phyloP scores from a whole-genome alignment of 2,329 filamentous ascomycete genomes.

The Hyphodiscus sp. region DNA sequence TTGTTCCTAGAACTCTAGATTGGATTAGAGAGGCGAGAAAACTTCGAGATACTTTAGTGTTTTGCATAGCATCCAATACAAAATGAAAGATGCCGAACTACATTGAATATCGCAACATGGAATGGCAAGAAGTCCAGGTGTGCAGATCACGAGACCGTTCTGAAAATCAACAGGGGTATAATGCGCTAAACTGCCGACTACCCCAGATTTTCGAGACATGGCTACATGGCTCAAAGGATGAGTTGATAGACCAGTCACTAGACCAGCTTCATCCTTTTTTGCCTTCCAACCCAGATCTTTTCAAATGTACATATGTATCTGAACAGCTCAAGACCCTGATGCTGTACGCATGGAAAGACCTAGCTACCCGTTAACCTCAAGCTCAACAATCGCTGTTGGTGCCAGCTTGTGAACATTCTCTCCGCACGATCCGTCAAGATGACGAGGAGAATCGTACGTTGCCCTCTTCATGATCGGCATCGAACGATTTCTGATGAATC shows the following conservation, averaged over 20 bases:
- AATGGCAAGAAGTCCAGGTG: too few relatives aligned
- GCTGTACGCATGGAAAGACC: constrained; percentile 7
- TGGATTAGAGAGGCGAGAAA: too few relatives aligned
- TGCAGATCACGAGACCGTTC: background rate
- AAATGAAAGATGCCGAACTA: too few relatives aligned
- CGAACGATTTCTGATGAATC: constrained; percentile 2
- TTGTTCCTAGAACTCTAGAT: too few relatives aligned
- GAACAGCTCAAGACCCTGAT: background rate
- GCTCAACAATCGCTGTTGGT: constrained; percentile 7
- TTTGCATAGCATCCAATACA: too few relatives aligned
- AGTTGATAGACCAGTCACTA: background rate
- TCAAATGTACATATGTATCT: background rate
- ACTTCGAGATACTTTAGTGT: too few relatives aligned
- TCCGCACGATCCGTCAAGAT: constrained; percentile 16
- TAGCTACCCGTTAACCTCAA: constrained; percentile 3
- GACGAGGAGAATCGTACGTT: constrained; percentile 30
- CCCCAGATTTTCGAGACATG: background rate
- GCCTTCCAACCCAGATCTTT: background rate
- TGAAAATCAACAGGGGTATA: background rate
- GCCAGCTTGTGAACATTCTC: constrained; percentile 6
- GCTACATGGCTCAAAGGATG: background rate
- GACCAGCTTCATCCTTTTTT: background rate
- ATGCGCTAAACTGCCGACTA: background rate
- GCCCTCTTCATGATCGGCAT: background rate
- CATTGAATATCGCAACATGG: too few relatives aligned